These are phyloP conservation scores for Tylopilus balloui DNA, from an alignment of 768 basidiomycete species.

Conservation along the genomic window DNA sequence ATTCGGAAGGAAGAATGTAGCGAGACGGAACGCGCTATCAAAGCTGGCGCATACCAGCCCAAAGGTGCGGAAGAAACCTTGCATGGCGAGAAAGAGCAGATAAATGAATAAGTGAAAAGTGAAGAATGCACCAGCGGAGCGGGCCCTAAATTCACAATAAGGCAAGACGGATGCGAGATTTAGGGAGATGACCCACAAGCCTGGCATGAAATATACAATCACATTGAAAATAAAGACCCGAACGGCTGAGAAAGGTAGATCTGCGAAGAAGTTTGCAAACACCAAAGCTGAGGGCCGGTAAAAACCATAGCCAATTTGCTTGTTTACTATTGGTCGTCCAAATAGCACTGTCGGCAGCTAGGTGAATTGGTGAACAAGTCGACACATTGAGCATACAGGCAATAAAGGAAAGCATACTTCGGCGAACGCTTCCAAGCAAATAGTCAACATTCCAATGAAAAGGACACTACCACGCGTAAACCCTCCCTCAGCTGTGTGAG, in stretches of 20 bases:
- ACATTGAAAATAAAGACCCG: slow-evolving; percentile 59
- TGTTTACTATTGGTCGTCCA: slow-evolving; percentile 70
- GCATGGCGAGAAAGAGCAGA: slow-evolving; percentile 64
- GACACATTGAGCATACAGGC: background rate
- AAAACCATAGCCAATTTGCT: slow-evolving; percentile 62
- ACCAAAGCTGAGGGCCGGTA: slow-evolving; percentile 64
- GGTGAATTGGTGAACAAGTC: slow-evolving; percentile 1
- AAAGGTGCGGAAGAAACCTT: slow-evolving; percentile 79
- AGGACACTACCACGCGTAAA: slow-evolving; percentile 86
- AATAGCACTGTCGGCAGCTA: slow-evolving; percentile 74
- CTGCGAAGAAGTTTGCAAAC: slow-evolving; percentile 62
- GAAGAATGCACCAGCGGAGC: slow-evolving; percentile 42
- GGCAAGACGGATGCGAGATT: slow-evolving; percentile 15
- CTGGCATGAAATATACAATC: slow-evolving; percentile 65
- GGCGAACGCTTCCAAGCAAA: slow-evolving; percentile 67
- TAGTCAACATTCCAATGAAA: slow-evolving; percentile 64
- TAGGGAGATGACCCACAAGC: slow-evolving; percentile 36
- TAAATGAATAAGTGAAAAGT: slow-evolving; percentile 66
- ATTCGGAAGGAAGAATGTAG: slow-evolving; percentile 70
- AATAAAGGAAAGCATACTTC: slow-evolving; percentile 42
- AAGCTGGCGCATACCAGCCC: slow-evolving; percentile 55
- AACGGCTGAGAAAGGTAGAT: slow-evolving; percentile 62
- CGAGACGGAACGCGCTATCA: slow-evolving; percentile 49
- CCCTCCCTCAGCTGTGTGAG: slow-evolving; percentile 68
- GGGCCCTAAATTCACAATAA: slow-evolving; percentile 21